Conservation (phyloP, 495 filamentous ascomycete genomes). For the Daldinia caldariorum region DNA sequence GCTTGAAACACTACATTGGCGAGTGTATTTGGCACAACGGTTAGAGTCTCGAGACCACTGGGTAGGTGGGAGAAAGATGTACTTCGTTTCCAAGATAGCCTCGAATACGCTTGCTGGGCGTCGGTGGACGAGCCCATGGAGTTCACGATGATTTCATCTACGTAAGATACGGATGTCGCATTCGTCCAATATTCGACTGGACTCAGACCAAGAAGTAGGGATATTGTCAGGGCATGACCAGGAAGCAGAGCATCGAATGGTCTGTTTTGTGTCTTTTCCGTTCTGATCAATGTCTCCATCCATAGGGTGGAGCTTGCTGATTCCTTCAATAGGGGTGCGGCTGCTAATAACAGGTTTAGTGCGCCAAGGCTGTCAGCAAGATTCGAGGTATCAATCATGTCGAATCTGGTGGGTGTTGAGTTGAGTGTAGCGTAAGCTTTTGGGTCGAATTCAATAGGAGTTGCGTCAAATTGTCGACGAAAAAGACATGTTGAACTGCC, state of each 20-base stretch:
- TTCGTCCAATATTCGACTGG: conserved; percentile 46
- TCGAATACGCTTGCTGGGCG: conserved; percentile 8
- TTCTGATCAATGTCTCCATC: conserved; percentile 35
- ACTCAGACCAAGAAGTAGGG: conserved; percentile 40
- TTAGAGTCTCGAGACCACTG: background rate
- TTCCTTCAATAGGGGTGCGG: conserved; percentile 36
- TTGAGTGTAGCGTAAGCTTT: conserved; percentile 21
- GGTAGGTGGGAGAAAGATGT: conserved; percentile 11
- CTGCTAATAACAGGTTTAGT: conserved; percentile 42
- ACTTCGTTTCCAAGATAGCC: conserved; percentile 30
- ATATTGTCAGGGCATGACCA: conserved; percentile 35
- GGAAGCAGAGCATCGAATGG: conserved; percentile 37
- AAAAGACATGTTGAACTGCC: conserved; percentile 14
- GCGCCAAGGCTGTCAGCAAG: conserved; percentile 33
- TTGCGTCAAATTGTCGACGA: conserved; percentile 19
- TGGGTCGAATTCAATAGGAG: conserved; percentile 24
- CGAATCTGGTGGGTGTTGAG: conserved; percentile 40
- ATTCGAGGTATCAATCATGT: conserved; percentile 47
- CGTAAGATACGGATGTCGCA: conserved; percentile 38
- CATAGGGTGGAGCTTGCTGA: conserved; percentile 41
- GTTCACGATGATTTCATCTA: conserved; percentile 32
- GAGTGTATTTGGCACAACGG: conserved; percentile 20
- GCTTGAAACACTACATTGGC: conserved; percentile 20
- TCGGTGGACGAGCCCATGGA: background rate
- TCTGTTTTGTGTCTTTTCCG: conserved; percentile 11